These are phyloP conservation scores for Cryptococcus wingfieldii DNA, from an alignment of 1,284 basidiomycete genomes.

Conservation along the genomic window DNA sequence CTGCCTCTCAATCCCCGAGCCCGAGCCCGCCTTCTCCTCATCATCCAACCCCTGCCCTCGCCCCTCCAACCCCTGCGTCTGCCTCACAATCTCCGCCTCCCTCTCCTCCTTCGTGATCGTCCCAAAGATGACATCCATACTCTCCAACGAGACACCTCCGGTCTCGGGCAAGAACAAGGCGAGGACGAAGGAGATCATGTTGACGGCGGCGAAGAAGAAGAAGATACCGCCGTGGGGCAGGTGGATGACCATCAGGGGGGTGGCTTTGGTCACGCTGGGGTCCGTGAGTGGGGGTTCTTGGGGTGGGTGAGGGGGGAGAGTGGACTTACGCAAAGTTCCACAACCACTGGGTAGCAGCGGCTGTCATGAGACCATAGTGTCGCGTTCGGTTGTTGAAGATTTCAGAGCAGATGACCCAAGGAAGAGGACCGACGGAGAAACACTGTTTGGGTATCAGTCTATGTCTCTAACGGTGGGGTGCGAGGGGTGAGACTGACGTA, in stretches of 20 bases:
- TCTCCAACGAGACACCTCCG: constrained; percentile 55
- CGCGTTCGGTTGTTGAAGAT: constrained; percentile 78
- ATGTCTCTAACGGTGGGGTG: neutral
- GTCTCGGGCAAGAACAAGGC: constrained; percentile 60
- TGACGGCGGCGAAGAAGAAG: constrained; percentile 47
- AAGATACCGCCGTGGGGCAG: constrained; percentile 43
- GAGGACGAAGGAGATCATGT: constrained; percentile 46
- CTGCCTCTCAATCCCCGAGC: too few species aligned
- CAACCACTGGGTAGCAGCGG: constrained; percentile 67
- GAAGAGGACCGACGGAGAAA: constrained; percentile 44
- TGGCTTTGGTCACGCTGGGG: constrained; percentile 58
- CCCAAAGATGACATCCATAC: constrained; percentile 72
- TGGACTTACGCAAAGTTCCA: constrained; percentile 60
- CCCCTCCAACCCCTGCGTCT: constrained; percentile 14
- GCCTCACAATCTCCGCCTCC: constrained; percentile 53
- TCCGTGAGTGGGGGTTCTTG: neutral
- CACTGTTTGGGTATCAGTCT: constrained; percentile 17
- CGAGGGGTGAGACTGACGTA: constrained; percentile 20
- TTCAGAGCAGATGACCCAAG: constrained; percentile 54
- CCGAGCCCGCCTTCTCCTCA: constrained; percentile 10
- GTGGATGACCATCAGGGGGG: constrained; percentile 59
- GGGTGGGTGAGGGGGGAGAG: neutral
- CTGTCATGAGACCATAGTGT: constrained; percentile 68
- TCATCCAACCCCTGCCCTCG: constrained; percentile 14
- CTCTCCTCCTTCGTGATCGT: constrained; percentile 59